Percentiles rank a stretch among this genome's conserved stretches.
These are phyloP conservation scores for Panaeolus papilionaceus DNA, from an alignment of 768 basidiomycete genomes.

Conservation along the genomic window DNA sequence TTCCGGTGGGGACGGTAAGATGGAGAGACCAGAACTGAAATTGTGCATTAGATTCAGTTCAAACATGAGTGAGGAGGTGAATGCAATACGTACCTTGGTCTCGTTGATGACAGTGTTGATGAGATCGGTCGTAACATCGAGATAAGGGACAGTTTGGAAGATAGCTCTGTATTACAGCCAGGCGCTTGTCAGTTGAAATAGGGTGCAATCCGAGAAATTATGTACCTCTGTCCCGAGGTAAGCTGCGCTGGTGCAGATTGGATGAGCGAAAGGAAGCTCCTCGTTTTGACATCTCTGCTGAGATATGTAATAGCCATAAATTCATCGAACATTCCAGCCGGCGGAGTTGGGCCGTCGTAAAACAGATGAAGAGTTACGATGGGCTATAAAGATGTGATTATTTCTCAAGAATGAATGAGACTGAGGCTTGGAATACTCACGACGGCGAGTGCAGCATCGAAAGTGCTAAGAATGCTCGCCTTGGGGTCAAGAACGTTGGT, in stretches of 20 bases:
- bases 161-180: conserved; percentile 27
- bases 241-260: conserved; percentile 14
- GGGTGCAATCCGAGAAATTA: no score
- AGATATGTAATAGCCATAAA: conserved; percentile 49
- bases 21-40: conserved; percentile 51
- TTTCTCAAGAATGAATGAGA: not conserved
- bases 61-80: not conserved
- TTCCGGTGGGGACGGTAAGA: conserved; percentile 34
- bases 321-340: conserved; percentile 56
- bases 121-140: conserved; percentile 39
- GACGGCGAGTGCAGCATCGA: conserved; percentile 30
- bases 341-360: conserved; percentile 61
- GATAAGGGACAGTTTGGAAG: conserved; percentile 51
- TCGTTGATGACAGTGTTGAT: conserved; percentile 52
- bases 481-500: conserved; percentile 54
- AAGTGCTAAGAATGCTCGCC: conserved; percentile 54
- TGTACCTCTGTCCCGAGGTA: not conserved
- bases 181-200: not conserved
- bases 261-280: conserved; percentile 11
- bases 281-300: not conserved
- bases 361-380: conserved; percentile 48
- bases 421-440: conserved; percentile 34
- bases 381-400: not conserved
- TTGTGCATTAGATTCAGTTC: not conserved
- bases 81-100: conserved; percentile 33